phyloP scores from a whole-genome alignment of 495 filamentous ascomycete species.

The Penicillium waksmanii region DNA sequence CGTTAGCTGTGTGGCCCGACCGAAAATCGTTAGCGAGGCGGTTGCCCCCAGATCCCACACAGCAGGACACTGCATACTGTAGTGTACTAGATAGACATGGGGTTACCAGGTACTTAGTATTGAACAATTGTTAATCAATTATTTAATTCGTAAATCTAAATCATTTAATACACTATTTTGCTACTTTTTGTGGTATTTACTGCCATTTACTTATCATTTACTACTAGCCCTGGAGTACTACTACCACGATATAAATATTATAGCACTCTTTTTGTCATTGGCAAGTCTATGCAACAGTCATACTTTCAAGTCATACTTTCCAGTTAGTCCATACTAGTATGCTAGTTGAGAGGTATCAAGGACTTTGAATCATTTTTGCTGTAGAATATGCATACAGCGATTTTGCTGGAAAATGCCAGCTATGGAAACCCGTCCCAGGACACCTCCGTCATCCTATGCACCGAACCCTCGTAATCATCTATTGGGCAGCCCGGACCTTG shows the following conservation, averaged over 20 bases:
- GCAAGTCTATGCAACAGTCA: too few relatives aligned
- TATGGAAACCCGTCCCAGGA: conserved; percentile 53
- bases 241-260: too few relatives aligned
- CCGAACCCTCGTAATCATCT: conserved; percentile 53
- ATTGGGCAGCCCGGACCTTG: conserved; percentile 66
- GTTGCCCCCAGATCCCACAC: conserved; percentile 37
- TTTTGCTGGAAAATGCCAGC: conserved; percentile 50
- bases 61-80: too few relatives aligned
- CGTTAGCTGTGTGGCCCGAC: conserved; percentile 50
- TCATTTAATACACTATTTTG: too few relatives aligned
- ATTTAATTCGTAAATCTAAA: too few relatives aligned
- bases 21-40: conserved; percentile 57
- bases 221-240: too few relatives aligned
- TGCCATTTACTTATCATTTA: too few relatives aligned
- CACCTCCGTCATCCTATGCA: conserved; percentile 53
- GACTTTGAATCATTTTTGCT: conserved; percentile 55
- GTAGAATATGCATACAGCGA: conserved; percentile 56
- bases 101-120: neutral
- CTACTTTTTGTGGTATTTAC: too few relatives aligned
- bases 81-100: conserved; percentile 10
- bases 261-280: conserved; percentile 11
- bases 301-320: neutral
- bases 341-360: conserved; percentile 47
- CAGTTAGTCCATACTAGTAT: neutral
- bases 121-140: too few relatives aligned